phyloP scores from a whole-genome alignment of 768 basidiomycete species.

The Mycena sanguinolenta region DNA sequence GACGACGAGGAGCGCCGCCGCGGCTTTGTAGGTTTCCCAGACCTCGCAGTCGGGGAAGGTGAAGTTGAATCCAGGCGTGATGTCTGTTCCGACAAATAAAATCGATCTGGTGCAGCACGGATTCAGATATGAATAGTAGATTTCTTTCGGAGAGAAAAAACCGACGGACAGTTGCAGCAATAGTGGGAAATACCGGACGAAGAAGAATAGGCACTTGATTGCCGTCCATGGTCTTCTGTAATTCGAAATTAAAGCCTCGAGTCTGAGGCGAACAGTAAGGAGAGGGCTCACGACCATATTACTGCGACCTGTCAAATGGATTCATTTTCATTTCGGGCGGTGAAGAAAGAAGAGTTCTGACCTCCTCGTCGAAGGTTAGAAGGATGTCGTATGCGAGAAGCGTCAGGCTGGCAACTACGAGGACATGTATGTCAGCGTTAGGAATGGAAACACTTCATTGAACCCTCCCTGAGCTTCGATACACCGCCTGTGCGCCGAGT shows the following conservation, averaged over 20 bases:
- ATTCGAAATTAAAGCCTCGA: background rate
- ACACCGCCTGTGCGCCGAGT: background rate
- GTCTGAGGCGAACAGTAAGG: background rate
- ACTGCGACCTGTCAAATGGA: too few relatives aligned
- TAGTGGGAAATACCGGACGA: background rate
- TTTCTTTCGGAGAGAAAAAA: too few relatives aligned
- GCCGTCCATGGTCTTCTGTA: background rate
- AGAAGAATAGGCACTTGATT: background rate
- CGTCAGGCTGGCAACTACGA: background rate
- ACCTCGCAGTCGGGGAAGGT: slow-evolving; percentile 5
- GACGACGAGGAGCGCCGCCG: background rate
- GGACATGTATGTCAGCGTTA: background rate
- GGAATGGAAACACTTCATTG: background rate
- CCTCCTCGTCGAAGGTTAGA: background rate
- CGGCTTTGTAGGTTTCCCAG: slow-evolving; percentile 1
- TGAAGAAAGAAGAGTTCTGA: background rate
- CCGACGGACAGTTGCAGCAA: background rate
- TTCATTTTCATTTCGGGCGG: background rate
- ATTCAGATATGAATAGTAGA: too few relatives aligned
- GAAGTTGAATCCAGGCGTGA: background rate
- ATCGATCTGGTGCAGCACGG: background rate
- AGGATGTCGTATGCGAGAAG: background rate
- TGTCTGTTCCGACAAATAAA: background rate
- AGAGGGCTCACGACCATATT: background rate
- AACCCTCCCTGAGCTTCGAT: background rate